Evolutionary conservation across 2,329 filamentous ascomycete genomes (phyloP), one percentile per base, ranked within the genome.

Genomic region (Aspergillus piperis): DNA sequence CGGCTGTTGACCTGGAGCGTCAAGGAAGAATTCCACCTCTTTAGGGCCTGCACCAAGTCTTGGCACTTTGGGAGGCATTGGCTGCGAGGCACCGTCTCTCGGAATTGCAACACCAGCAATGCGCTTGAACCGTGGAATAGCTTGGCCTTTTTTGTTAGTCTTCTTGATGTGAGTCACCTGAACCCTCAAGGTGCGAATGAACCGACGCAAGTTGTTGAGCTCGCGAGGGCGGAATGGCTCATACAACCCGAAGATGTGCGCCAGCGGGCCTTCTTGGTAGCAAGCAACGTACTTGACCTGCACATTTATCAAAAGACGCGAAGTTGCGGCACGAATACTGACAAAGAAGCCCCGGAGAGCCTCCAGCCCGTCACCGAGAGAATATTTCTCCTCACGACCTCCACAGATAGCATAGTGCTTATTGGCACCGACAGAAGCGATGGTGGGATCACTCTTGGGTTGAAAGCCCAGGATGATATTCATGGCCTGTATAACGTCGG

Each of bases 271-370:
- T 2, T 78, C 66, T 63, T 83, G 78, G 71, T 86, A 86, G 67
- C 86, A 88, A 0, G 85, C 84, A 2, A 81, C 79, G 48, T 83
- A 83, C 8, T 84, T 84, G 25, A 88, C 85, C 60, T 89, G 87
- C 3, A 89, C 76, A 59, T 90, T 89, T 11, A 89, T 71, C 0
- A 89, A 69, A 4, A 89, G 75, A 3, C 86, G 80, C 41, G 80
- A 81, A 13, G 84, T 83, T 2, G 84, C 82, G 2, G 84, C 81
- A 5, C 87, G 83, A 30, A 86, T 83, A 66, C 85, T 88, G 10
- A 85, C 78, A 67, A 84, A 88, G 72, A 84, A 89, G 0, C 87
- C 87, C 44, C 86, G 80, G 3, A 87, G 71, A 0, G 85, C 85
- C 51, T 83, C 77, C 0, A 89, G 74, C 1, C 85, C 85, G 10